phyloP scores from a whole-genome alignment of 306 rosid genomes.

The Acacia crassicarpa region DNA sequence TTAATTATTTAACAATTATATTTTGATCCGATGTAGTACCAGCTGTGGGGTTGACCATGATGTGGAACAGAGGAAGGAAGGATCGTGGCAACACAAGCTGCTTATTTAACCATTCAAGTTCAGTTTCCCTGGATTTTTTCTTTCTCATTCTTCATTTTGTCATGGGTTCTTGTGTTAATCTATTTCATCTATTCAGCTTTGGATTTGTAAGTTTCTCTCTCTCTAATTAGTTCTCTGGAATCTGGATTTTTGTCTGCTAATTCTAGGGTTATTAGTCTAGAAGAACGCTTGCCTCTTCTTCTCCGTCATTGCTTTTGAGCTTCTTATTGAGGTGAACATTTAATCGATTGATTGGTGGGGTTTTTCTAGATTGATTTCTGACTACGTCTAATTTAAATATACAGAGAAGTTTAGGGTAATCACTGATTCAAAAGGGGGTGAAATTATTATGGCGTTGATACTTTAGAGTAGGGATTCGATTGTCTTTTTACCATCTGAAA shows the following conservation, averaged over 20 bases:
- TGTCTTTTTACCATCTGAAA: background rate
- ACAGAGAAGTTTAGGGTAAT: slow-evolving; percentile 22
- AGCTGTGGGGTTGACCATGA: slow-evolving; percentile 45
- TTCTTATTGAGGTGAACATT: background rate
- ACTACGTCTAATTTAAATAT: slow-evolving; percentile 3
- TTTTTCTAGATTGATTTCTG: slow-evolving; percentile 25
- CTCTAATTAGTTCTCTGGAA: background rate
- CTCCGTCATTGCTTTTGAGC: background rate
- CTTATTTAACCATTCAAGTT: slow-evolving; percentile 40
- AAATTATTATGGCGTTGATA: background rate
- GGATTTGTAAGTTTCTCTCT: slow-evolving; percentile 42
- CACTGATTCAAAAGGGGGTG: background rate
- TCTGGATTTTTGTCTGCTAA: slow-evolving; percentile 2
- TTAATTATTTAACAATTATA: no score
- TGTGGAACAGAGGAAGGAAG: background rate
- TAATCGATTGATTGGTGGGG: slow-evolving; percentile 5
- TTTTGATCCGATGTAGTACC: no score
- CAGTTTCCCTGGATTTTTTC: slow-evolving; percentile 24
- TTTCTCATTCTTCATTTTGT: slow-evolving; percentile 29
- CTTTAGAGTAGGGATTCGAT: background rate
- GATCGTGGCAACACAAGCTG: slow-evolving; percentile 20
- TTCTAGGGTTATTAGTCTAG: slow-evolving; percentile 27
- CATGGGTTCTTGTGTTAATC: background rate
- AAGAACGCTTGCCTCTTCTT: no score
- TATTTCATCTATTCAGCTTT: slow-evolving; percentile 19